phyloP scores from a whole-genome alignment of 371 early-diverging fungal genomes.

The Amoeboaphelidium protococcarum region DNA sequence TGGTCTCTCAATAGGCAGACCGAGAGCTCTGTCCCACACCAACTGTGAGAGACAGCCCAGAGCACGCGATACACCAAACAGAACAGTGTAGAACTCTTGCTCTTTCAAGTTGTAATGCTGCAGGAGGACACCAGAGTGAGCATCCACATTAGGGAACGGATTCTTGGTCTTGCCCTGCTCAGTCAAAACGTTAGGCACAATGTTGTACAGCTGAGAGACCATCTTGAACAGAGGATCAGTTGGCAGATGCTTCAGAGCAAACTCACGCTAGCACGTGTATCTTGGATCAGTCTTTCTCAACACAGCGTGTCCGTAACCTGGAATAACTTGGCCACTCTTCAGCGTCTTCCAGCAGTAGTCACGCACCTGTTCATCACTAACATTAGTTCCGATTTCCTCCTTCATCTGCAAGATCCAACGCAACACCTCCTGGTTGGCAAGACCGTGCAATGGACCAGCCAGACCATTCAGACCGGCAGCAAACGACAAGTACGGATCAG shows the following conservation, averaged over 20 bases:
- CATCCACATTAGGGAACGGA: constrained; percentile 98
- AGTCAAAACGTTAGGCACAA: constrained; percentile 77
- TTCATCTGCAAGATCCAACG: constrained; percentile 86
- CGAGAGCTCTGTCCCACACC: constrained; percentile 89
- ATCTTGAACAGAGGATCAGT: constrained; percentile 85
- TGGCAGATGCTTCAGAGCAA: constrained; percentile 91
- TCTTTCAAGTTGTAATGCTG: constrained; percentile 86
- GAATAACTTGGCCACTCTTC: constrained; percentile 85
- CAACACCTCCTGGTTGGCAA: constrained; percentile 97
- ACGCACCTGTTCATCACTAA: constrained; percentile 71
- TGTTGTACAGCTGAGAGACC: constrained; percentile 82
- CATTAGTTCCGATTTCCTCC: constrained; percentile 39
- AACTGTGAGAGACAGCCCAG: constrained; percentile 78
- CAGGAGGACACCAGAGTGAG: constrained; percentile 89
- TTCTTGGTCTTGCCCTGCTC: constrained; percentile 99
- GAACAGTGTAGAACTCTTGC: constrained; percentile 96
- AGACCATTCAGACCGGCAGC: constrained; percentile 92
- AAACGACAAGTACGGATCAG: constrained; percentile 92
- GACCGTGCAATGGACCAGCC: constrained; percentile 96
- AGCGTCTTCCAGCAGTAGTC: constrained; percentile 86
- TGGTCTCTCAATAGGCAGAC: constrained; percentile 64
- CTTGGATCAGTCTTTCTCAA: constrained; percentile 94
- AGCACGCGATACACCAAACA: constrained; percentile 93
- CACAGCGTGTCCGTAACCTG: constrained; percentile 96
- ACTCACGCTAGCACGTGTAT: constrained; percentile 93